These are phyloP conservation scores for Fusarium cicatricum DNA, from an alignment of 2,329 filamentous ascomycete genomes.

Conservation along the genomic window DNA sequence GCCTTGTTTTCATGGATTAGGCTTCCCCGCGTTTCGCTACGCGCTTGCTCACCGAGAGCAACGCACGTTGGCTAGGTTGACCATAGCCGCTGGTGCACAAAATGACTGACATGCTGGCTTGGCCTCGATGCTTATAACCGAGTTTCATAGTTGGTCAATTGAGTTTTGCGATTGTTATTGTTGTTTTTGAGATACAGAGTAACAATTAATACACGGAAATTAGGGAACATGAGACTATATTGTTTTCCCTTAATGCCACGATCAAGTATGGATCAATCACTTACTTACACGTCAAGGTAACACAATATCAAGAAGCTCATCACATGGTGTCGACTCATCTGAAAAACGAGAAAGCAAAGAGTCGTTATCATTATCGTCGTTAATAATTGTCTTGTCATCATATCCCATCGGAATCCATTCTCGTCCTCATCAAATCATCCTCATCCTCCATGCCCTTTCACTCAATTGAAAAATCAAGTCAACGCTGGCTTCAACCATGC, in stretches of 20 bases:
- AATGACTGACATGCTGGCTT: not conserved
- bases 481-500: conserved; percentile 35
- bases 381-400: conserved; percentile 38
- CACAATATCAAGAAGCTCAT: not conserved
- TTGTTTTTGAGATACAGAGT: no score
- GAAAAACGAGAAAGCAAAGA: conserved; percentile 17
- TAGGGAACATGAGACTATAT: no score
- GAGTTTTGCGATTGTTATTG: no score
- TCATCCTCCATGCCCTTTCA: conserved; percentile 17
- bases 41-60: conserved; percentile 5
- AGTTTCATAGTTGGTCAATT: no score
- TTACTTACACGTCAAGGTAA: conserved; percentile 1
- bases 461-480: conserved; percentile 19
- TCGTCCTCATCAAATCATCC: conserved; percentile 28
- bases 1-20: not conserved
- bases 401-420: conserved; percentile 26
- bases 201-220: no score
- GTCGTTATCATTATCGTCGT: conserved; percentile 42
- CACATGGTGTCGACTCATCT: no score
- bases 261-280: not conserved
- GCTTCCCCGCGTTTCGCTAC: conserved; percentile 24
- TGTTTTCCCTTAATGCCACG: no score
- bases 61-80: conserved; percentile 1
- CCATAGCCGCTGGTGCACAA: conserved; percentile 4
- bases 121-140: no score